Evolutionary conservation across 805 yeast genomes (phyloP), one percentile per base, ranked within the genome.

Genomic region (Yarrowia porcina): DNA sequence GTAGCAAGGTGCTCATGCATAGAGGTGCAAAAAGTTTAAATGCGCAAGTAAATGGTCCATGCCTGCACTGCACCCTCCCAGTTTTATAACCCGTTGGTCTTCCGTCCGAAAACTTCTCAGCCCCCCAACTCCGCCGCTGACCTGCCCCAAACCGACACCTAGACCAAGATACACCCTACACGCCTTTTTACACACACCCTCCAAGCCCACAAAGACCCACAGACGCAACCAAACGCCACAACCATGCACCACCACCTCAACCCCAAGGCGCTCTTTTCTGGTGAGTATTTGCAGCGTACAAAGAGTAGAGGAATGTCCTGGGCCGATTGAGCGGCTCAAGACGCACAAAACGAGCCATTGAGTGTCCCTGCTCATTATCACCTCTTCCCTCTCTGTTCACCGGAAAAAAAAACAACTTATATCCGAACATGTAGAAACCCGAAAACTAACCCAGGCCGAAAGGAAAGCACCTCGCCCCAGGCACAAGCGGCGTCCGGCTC

Each of bases 181-280:
- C 41, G 2, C 41, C 9, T 10, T 13, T n/a, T n/a, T n/a, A 33
- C 38, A n/a, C 38, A 13, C 41, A 10, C 3, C 15, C 13, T 8
- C 41, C 4, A 6, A 7, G 21, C 9, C 18, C 15, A 2, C 11
- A 8, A 18, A 17, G 2, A 21, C 17, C 21, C 41, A 8, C 13
- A 17, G 7, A 36, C 41, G 18, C 21, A 11, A 11, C 15, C 23
- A 3, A 18, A 18, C 50, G 33, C 33, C 35, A 52, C 42, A 27
- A 25, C 30, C 39, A 56, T 56, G 61, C 61, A 56, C 49, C 61
- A 56, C 21, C 61, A 56, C n/a, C 49, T 56, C 49, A 56, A 39
- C 28, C 61, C 61, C 61, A 56, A 30, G 38, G 27, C 49, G 27
- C 61, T 56, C 17, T 56, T 56, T 41, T 56, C 49, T n/a, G 61